Base-by-base conservation (phyloP, 139 green algal species). In the Chlamydomonas asymmetrica region DNA sequence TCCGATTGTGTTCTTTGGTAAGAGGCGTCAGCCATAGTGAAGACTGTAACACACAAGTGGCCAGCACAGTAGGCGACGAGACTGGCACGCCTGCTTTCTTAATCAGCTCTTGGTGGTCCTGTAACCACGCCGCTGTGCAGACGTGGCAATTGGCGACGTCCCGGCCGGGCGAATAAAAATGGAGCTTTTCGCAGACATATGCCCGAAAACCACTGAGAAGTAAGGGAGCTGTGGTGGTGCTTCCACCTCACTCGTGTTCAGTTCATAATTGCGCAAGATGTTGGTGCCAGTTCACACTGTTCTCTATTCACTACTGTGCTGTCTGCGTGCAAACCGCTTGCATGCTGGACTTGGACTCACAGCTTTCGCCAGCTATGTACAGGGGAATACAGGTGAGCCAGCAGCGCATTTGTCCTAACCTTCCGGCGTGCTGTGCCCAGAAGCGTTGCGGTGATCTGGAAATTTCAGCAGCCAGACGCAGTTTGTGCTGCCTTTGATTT, bases 331-430 rank as follows among this genome's bases (percentile, higher is more conserved):
- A 20, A 57, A 16, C 18, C 48, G 18, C 48, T 20, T 16, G 48
- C 48, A n/a, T 16, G 20, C 48, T n/a, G 48, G 18, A 16, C 48
- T 20, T 20, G 18, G 18, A 16, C 48, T 16, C 48, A 95, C n/a
- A n/a, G n/a, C 82, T 94, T 97, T 54, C 66, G 95, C 52, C 95
- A 98, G 66, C 84, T 98, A 0, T 98, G 94, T 78, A 98, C 95
- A 13, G 95, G 95, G 0, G 95, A 99, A 70, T 91, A 88, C 74
- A 87, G 88, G 91, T 93, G 68, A 37, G 78, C 5, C 16, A 52
- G 9, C 3, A 23, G 22, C 52, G 61, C 25, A 49, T 56, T 70
- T 65, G 23, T 2, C 34, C 31, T 35, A 32, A 29, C 20, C 4
- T 34, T 40, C 31, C 8, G 29, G 43, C n/a, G 5, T 16, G 0